Percentiles rank a stretch among this genome's conserved stretches.
phyloP scores from a whole-genome alignment of 2,329 filamentous ascomycete species.

The Aspergillus brasiliensis region DNA sequence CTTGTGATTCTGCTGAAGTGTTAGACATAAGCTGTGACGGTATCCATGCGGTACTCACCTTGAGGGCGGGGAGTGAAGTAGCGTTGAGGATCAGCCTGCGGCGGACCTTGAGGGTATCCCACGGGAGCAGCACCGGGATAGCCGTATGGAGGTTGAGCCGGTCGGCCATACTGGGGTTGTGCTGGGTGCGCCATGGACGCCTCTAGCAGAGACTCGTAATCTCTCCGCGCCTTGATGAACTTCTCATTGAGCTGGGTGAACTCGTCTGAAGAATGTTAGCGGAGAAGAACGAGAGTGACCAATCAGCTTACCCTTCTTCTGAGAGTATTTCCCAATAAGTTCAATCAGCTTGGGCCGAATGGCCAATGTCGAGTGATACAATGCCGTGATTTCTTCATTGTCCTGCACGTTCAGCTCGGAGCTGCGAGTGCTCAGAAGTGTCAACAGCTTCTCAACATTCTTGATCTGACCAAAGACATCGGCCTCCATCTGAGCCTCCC shows the following conservation, averaged over 20 bases:
- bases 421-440: constrained; percentile 84
- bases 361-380: constrained; percentile 89
- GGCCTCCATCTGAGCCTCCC: constrained; percentile 92
- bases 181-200: constrained; percentile 95
- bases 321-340: constrained; percentile 97
- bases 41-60: constrained; percentile 30
- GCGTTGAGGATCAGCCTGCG: constrained; percentile 64
- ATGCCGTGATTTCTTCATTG: constrained; percentile 90
- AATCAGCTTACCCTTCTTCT: constrained; percentile 81
- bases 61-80: constrained; percentile 64
- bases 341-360: constrained; percentile 97
- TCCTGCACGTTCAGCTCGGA: constrained; percentile 80
- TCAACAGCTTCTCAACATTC: constrained; percentile 80
- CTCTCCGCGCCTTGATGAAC: constrained; percentile 96
- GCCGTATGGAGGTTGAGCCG: constrained; percentile 39
- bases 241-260: constrained; percentile 99
- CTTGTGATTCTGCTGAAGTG: constrained; percentile 28
- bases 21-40: constrained; percentile 21
- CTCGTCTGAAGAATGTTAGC: constrained; percentile 66
- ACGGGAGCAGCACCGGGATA: constrained; percentile 36
- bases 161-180: constrained; percentile 73
- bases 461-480: constrained; percentile 77
- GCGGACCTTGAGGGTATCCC: constrained; percentile 38
- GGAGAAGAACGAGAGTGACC: neutral
- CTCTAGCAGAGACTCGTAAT: constrained; percentile 95